Evolutionary conservation across 2,329 filamentous ascomycete species (phyloP).

Genomic region (Aspergillus sojae): DNA sequence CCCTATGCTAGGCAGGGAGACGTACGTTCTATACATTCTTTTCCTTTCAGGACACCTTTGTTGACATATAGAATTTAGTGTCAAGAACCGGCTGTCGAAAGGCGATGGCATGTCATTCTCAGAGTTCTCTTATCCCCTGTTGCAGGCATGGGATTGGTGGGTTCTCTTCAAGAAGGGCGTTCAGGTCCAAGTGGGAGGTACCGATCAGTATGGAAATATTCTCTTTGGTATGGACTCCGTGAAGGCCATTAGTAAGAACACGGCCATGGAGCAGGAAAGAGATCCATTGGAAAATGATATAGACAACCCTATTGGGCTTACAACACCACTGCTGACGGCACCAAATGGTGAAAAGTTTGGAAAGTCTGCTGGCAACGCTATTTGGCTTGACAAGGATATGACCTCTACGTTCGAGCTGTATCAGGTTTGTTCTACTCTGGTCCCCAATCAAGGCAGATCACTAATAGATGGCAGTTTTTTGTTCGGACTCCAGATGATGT

Average conservation of each 20-base stretch:
- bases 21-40: slow-evolving; percentile 59
- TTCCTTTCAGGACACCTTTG: background rate
- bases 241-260: slow-evolving; percentile 67
- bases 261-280: slow-evolving; percentile 40
- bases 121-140: slow-evolving; percentile 88
- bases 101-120: slow-evolving; percentile 92
- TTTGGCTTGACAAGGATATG: slow-evolving; percentile 86
- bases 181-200: slow-evolving; percentile 89
- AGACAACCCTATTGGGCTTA: slow-evolving; percentile 74
- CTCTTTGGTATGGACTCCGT: slow-evolving; percentile 84
- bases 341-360: slow-evolving; percentile 87
- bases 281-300: slow-evolving; percentile 40
- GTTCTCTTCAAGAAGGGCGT: slow-evolving; percentile 72
- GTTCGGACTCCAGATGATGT: slow-evolving; percentile 79
- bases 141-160: slow-evolving; percentile 98
- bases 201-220: slow-evolving; percentile 97
- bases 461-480: slow-evolving; percentile 67
- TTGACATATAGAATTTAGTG: slow-evolving; percentile 47
- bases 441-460: background rate
- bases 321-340: slow-evolving; percentile 86
- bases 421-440: slow-evolving; percentile 49
- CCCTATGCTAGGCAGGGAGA: slow-evolving; percentile 84
- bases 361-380: slow-evolving; percentile 88
- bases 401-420: slow-evolving; percentile 86
- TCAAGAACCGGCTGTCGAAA: slow-evolving; percentile 79